Conservation (phyloP, 768 basidiomycete genomes). For the Leccinum truebloodii region DNA sequence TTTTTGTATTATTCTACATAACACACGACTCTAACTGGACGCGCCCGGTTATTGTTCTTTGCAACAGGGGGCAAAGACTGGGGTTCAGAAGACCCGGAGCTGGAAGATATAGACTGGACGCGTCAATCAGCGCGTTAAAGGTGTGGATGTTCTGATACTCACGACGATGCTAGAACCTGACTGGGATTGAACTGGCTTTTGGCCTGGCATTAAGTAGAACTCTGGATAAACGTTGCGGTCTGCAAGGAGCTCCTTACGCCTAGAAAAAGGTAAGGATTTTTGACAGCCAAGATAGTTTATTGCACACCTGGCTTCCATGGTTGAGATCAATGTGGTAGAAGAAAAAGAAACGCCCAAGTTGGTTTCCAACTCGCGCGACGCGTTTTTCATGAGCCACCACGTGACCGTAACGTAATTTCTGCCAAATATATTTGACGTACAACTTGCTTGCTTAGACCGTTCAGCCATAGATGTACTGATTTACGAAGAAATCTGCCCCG, state of each 20-base stretch:
- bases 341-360: constrained; percentile 4
- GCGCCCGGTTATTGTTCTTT: constrained; percentile 10
- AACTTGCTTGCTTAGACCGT: no score
- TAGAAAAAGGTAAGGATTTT: constrained; percentile 1
- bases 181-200: constrained; percentile 11
- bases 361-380: constrained; percentile 21
- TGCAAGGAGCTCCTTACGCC: constrained; percentile 30
- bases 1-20: no score
- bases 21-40: constrained; percentile 25
- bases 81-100: constrained; percentile 22
- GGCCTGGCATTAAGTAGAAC: constrained; percentile 25
- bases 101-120: constrained; percentile 17
- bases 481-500: no score
- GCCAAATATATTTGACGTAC: no score
- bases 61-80: constrained; percentile 15
- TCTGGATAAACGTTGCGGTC: constrained; percentile 32
- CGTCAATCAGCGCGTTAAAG: not conserved
- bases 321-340: not conserved
- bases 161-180: constrained; percentile 21
- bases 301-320: constrained; percentile 32
- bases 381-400: constrained; percentile 22
- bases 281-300: no score
- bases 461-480: no score
- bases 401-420: constrained; percentile 7
- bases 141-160: constrained; percentile 6